Evolutionary conservation across 2,329 filamentous ascomycete genomes (phyloP), one percentile per base, ranked within the genome.

Genomic region (Fonsecaea pugnacius): DNA sequence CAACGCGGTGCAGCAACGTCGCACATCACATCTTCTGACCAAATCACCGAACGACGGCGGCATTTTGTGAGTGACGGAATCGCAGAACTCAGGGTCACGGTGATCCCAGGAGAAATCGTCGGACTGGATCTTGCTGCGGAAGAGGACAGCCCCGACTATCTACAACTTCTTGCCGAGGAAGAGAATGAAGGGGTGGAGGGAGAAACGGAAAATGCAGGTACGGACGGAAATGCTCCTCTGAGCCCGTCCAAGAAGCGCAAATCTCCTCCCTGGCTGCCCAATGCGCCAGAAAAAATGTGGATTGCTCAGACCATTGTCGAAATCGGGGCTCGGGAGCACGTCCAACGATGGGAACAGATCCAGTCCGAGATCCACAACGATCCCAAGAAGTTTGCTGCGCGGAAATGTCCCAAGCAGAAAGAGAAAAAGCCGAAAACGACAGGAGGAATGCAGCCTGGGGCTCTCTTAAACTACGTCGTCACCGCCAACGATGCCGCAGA

Each of bases 61-160:
- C 92, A 96, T 75, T 84, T 86, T 50, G 88, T 85, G 58, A 93
- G 89, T 0, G 94, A 96, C 73, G 87, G 84, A 1, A 86, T 87
- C 4, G 83, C 87, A 1, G 94, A 98, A 74, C 75, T 97, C 9
- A 88, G 94, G 6, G 78, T 98, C 24, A 87, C 90, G 1, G 96
- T 90, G 72, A 81, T 89, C 4, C 95, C 95, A 0, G 82, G 87
- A 1, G 84, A 90, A 33, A 83, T 97, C 16, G 91, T 96, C 2
- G 87, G 87, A 0, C 83, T 98, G 43, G 87, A 96, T 72, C 78
- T 97, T 27, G 84, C 87, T 10, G 81, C 83, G 0, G 93, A 97
- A 73, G 84, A 87, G 33, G 88, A 91, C 16, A 86, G 86, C 64
- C 80, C 81, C 1, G 81, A 84, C 2, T 64, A 69, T 56, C 58